phyloP scores from a whole-genome alignment of 1,139 yeast species.

The Ogataea hybrid region DNA sequence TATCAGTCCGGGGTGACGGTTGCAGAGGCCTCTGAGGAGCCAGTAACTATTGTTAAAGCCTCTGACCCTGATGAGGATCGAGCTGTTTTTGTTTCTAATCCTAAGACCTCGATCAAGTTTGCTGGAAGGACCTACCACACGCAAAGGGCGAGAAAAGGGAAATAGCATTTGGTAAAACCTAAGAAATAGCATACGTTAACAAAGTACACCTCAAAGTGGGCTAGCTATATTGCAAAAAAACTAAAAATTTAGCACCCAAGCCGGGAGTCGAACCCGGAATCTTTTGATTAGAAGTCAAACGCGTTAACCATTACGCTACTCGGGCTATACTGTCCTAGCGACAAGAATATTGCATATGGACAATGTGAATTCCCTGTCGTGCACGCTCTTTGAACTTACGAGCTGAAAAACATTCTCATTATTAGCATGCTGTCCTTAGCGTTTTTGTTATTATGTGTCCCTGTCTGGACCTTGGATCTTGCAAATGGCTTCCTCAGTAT shows the following conservation, averaged over 20 bases:
- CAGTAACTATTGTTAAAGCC: no score
- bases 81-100: not conserved
- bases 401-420: conserved; percentile 1
- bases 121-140: not conserved
- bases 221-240: no score
- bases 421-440: conserved; percentile 6
- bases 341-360: no score
- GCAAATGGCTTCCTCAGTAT: conserved; percentile 10
- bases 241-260: conserved; percentile 15
- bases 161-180: not conserved
- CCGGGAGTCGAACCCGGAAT: conserved; percentile 25
- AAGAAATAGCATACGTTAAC: no score
- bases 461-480: conserved; percentile 6
- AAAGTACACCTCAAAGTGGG: no score
- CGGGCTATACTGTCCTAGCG: no score
- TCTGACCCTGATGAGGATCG: not conserved
- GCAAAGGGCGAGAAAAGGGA: not conserved
- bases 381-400: not conserved
- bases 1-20: no score
- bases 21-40: no score
- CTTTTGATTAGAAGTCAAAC: conserved; percentile 24
- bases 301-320: conserved; percentile 25
- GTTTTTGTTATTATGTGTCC: conserved; percentile 3
- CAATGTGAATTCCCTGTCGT: no score
- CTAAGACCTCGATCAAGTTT: not conserved